Conservation (phyloP, 2,329 filamentous ascomycete genomes). For the Onygena corvina region DNA sequence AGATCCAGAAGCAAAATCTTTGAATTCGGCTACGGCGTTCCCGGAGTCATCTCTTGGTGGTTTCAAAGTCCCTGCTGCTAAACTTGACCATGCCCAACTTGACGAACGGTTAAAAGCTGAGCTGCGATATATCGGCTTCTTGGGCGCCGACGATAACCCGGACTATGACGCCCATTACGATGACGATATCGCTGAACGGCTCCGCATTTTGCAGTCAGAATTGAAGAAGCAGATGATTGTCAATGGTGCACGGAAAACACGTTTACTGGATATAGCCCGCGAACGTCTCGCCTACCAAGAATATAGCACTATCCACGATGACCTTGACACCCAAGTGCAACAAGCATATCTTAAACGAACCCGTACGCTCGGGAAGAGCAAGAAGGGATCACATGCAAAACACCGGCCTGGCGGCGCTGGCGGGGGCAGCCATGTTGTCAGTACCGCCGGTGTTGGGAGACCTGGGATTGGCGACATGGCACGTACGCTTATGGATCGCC, state of each 20-base stretch:
- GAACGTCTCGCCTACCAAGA: slow-evolving; percentile 94
- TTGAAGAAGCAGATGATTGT: slow-evolving; percentile 71
- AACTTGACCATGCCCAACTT: slow-evolving; percentile 72
- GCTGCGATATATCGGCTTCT: slow-evolving; percentile 76
- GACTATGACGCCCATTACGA: slow-evolving; percentile 86
- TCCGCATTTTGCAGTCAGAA: slow-evolving; percentile 72
- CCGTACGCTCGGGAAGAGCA: slow-evolving; percentile 83
- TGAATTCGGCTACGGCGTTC: slow-evolving; percentile 65
- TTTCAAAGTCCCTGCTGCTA: slow-evolving; percentile 68
- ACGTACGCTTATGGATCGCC: slow-evolving; percentile 81
- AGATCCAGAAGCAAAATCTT: slow-evolving; percentile 32
- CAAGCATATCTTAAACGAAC: slow-evolving; percentile 93
- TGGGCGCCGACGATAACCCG: slow-evolving; percentile 56
- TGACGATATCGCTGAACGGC: slow-evolving; percentile 81
- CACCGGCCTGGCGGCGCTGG: slow-evolving; percentile 53
- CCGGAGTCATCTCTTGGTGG: slow-evolving; percentile 61
- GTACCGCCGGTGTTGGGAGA: slow-evolving; percentile 35
- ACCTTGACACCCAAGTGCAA: slow-evolving; percentile 89
- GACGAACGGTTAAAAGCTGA: slow-evolving; percentile 89
- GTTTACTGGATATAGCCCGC: slow-evolving; percentile 73
- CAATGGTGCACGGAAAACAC: slow-evolving; percentile 82
- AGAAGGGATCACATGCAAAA: slow-evolving; percentile 62
- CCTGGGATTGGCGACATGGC: slow-evolving; percentile 74
- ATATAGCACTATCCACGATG: slow-evolving; percentile 91
- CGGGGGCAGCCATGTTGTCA: slow-evolving; percentile 50